Conservation (phyloP, 202 grass and related monocot species). For the Zoysia matrella region DNA sequence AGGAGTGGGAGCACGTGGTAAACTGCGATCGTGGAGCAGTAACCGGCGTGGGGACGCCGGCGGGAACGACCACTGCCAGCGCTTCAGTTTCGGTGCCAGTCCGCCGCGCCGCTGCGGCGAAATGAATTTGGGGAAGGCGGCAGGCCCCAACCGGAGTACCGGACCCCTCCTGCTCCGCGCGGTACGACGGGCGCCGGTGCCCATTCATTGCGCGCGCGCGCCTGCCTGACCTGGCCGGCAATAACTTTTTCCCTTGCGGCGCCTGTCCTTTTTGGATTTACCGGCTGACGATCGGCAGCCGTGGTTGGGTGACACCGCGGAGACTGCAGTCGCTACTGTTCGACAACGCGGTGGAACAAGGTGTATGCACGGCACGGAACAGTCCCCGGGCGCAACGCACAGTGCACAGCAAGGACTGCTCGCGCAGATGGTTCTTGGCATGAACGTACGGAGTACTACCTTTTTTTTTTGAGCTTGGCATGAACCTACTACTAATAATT, state of each 20-base stretch:
- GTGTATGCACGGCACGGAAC: too few species aligned
- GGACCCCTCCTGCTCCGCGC: background rate
- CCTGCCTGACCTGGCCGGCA: background rate
- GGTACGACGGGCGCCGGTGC: background rate
- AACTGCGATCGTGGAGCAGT: background rate
- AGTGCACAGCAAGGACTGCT: too few species aligned
- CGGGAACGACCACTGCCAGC: background rate
- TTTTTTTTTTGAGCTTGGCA: too few species aligned
- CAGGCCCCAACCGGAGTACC: conserved; percentile 9
- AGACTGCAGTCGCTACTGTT: too few species aligned
- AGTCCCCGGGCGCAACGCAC: too few species aligned
- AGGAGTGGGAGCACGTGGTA: background rate
- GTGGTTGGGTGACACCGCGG: background rate
- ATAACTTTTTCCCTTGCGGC: background rate
- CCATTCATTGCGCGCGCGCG: too few species aligned
- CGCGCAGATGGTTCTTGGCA: too few species aligned
- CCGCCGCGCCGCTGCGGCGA: background rate
- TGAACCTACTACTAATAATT: too few species aligned
- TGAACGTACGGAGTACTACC: too few species aligned
- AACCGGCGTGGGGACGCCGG: too few species aligned
- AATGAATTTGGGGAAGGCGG: conserved; percentile 17
- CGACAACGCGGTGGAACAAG: too few species aligned
- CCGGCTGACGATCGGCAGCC: background rate
- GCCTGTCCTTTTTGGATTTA: background rate
- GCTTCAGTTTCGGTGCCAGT: background rate